Percentiles rank a stretch among this genome's conserved stretches.
These are phyloP conservation scores for Penicillium occitanis DNA, from an alignment of 2,329 filamentous ascomycete genomes.

Conservation along the genomic window DNA sequence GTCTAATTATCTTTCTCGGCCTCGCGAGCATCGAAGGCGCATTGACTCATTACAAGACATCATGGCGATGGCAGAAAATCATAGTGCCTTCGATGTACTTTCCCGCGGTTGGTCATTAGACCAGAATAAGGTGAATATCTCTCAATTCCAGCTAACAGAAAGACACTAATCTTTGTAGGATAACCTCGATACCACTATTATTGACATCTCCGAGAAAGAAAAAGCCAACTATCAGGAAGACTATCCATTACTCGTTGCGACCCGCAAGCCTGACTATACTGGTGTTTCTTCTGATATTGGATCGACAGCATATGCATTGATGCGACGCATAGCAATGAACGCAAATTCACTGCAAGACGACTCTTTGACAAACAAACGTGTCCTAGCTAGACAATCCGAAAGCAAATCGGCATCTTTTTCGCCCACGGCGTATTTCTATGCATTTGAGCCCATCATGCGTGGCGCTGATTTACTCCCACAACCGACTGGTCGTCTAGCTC, in stretches of 20 bases:
- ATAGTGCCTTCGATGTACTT: slow-evolving; percentile 40
- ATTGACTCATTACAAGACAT: slow-evolving; percentile 32
- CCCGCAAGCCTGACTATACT: slow-evolving; percentile 48
- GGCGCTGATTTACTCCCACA: slow-evolving; percentile 35
- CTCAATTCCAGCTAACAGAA: background rate
- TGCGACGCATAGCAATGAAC: slow-evolving; percentile 29
- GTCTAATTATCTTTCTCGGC: slow-evolving; percentile 33
- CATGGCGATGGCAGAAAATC: slow-evolving; percentile 35
- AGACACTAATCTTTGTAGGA: slow-evolving; percentile 40
- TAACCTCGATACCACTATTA: slow-evolving; percentile 62
- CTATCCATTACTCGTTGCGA: slow-evolving; percentile 55
- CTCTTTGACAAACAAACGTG: slow-evolving; percentile 31
- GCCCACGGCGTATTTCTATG: slow-evolving; percentile 45
- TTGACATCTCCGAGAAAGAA: slow-evolving; percentile 56
- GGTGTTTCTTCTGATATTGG: slow-evolving; percentile 38
- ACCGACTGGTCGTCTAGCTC: slow-evolving; percentile 49
- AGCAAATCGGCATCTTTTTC: slow-evolving; percentile 29
- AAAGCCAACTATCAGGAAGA: slow-evolving; percentile 57
- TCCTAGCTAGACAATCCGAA: slow-evolving; percentile 30
- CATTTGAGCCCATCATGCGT: slow-evolving; percentile 55
- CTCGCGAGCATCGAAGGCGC: background rate
- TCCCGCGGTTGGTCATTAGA: slow-evolving; percentile 31
- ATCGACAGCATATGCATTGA: slow-evolving; percentile 33
- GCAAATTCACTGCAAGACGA: background rate
- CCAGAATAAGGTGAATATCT: slow-evolving; percentile 30